Conservation (phyloP, 805 yeast species). For the Komagataella ulmi region DNA sequence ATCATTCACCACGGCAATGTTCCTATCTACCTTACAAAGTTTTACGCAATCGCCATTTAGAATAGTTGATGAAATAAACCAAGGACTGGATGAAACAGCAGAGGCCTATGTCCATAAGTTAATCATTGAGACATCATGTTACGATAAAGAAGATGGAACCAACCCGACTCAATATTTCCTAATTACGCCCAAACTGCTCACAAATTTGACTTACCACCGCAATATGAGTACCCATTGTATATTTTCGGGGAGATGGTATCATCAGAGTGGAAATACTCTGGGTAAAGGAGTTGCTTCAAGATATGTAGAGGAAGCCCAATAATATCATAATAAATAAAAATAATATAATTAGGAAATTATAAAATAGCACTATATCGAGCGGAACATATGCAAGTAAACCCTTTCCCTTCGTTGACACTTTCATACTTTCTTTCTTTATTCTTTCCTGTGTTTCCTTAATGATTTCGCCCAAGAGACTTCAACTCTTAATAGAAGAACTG, state of each 20-base stretch:
- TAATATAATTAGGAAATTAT: no score
- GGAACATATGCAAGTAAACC: neutral
- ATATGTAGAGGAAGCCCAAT: neutral
- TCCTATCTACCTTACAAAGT: slow-evolving; percentile 82
- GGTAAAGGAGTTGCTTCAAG: neutral
- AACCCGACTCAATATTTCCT: slow-evolving; percentile 65
- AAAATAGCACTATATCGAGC: neutral
- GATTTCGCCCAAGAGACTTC: neutral
- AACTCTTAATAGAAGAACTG: neutral
- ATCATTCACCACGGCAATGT: slow-evolving; percentile 87
- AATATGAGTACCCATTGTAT: slow-evolving; percentile 83
- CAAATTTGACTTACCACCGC: slow-evolving; percentile 63
- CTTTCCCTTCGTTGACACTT: neutral
- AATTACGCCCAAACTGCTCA: slow-evolving; percentile 83
- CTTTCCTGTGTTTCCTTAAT: neutral
- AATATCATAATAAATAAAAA: no score
- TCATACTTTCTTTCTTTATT: neutral
- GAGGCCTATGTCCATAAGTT: slow-evolving; percentile 78
- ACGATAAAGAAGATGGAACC: slow-evolving; percentile 9
- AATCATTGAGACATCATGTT: slow-evolving; percentile 76
- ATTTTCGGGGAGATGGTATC: slow-evolving; percentile 31
- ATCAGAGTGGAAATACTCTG: neutral
- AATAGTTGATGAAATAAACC: slow-evolving; percentile 95
- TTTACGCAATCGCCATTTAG: slow-evolving; percentile 82
- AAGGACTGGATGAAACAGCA: slow-evolving; percentile 94